Evolutionary conservation across 164 flowering plant species (phyloP).

Genomic region (Berberis vulgaris): DNA sequence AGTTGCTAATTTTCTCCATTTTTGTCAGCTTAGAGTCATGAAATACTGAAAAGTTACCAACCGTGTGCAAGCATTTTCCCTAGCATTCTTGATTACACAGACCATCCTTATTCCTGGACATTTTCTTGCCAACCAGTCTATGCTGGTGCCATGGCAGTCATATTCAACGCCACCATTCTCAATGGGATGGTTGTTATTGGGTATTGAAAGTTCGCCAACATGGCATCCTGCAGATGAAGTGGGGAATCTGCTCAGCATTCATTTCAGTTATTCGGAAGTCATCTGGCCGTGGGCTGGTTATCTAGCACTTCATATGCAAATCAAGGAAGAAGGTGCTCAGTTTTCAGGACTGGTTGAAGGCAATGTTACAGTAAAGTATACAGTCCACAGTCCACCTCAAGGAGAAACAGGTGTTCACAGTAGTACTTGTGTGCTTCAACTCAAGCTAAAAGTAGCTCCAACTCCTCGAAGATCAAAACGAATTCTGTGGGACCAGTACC

Average conservation of each 20-base stretch:
- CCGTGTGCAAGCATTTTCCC: conserved; percentile 98
- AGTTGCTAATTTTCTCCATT: conserved; percentile 13
- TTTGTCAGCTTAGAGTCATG: conserved; percentile 84
- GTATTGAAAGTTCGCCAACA: conserved; percentile 65
- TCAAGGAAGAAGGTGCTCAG: conserved; percentile 87
- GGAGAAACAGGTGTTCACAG: conserved; percentile 49
- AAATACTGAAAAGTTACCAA: conserved; percentile 72
- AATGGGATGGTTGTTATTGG: conserved; percentile 98
- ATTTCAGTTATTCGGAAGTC: conserved; percentile 72
- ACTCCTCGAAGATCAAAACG: conserved; percentile 84
- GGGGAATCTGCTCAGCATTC: conserved; percentile 87
- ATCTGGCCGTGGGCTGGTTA: conserved; percentile 99
- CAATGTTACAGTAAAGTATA: conserved; percentile 51
- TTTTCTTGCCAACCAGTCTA: conserved; percentile 97
- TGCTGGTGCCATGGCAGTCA: conserved; percentile 99
- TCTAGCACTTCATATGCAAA: conserved; percentile 90
- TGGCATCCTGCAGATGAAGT: conserved; percentile 84
- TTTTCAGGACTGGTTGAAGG: conserved; percentile 91
- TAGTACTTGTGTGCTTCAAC: conserved; percentile 71
- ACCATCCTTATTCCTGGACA: conserved; percentile 98
- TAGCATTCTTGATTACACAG: conserved; percentile 68
- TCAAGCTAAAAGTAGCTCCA: conserved; percentile 76
- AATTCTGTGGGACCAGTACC: conserved; percentile 94
- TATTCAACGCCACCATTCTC: conserved; percentile 86
- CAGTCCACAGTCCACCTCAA: conserved; percentile 67